Conservation (phyloP, 306 rosid species). For the Cucumis cinereus region DNA sequence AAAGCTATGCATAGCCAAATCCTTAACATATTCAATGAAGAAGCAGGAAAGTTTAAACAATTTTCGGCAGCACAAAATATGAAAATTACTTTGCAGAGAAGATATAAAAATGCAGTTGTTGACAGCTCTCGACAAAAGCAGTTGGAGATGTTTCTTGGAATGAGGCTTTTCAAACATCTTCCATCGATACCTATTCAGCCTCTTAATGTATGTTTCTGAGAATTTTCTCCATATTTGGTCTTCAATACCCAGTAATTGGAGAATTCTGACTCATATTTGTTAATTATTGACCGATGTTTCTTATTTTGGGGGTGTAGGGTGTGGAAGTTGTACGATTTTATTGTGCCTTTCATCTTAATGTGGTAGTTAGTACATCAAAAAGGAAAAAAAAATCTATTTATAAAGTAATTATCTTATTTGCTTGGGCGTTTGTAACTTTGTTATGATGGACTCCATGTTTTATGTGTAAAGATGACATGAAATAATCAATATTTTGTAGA, state of each 20-base stretch:
- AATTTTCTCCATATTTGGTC: background rate
- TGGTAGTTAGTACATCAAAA: background rate
- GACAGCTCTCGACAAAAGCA: conserved; percentile 99
- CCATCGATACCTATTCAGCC: conserved; percentile 85
- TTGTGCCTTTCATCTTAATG: background rate
- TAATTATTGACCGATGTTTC: background rate
- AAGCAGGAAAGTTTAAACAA: conserved; percentile 84
- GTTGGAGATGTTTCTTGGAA: conserved; percentile 88
- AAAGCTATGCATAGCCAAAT: conserved; percentile 99
- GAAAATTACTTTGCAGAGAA: conserved; percentile 90
- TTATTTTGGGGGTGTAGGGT: background rate
- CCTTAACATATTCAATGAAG: conserved; percentile 91
- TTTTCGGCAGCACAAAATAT: conserved; percentile 93
- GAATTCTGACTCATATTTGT: background rate
- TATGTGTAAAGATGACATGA: background rate
- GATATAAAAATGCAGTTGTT: conserved; percentile 86
- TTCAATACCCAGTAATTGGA: background rate
- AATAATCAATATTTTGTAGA: background rate
- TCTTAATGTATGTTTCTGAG: conserved; percentile 57
- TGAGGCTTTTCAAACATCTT: conserved; percentile 96
- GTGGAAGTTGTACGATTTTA: background rate
- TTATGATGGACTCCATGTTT: background rate
- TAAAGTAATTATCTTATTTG: background rate
- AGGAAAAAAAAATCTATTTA: background rate
- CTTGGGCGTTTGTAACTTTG: no score